Evolutionary conservation across 2,329 filamentous ascomycete species (phyloP).

Genomic region (Colletotrichum higginsianum): DNA sequence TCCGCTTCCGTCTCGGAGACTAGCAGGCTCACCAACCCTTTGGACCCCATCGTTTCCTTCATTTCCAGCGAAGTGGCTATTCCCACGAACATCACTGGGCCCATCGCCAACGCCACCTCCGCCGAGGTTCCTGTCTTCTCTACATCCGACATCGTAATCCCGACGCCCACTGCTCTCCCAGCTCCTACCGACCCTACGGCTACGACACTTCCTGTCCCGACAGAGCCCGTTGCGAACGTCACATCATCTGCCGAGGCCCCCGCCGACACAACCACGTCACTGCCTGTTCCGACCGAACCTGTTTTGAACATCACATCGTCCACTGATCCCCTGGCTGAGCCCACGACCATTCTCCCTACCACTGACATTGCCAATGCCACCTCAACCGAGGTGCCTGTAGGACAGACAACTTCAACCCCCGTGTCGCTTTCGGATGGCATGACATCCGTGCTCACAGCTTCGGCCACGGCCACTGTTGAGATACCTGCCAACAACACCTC

Average conservation of each 20-base stretch:
- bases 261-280: conserved; percentile 13
- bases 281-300: conserved; percentile 27
- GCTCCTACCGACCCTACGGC: conserved; percentile 38
- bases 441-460: conserved; percentile 54
- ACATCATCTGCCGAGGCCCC: conserved; percentile 26
- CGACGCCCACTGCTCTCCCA: conserved; percentile 32
- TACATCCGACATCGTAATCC: conserved; percentile 28
- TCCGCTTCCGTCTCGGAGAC: conserved; percentile 20
- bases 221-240: conserved; percentile 27
- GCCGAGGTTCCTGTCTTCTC: conserved; percentile 18
- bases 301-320: conserved; percentile 25
- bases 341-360: conserved; percentile 27
- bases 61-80: conserved; percentile 29
- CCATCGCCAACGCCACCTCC: conserved; percentile 31
- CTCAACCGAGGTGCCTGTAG: conserved; percentile 21
- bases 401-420: conserved; percentile 25
- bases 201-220: conserved; percentile 10
- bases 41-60: conserved; percentile 40
- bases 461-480: conserved; percentile 57
- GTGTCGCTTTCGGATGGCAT: conserved; percentile 23
- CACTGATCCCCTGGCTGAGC: conserved; percentile 6
- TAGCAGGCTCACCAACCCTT: conserved; percentile 28
- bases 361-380: conserved; percentile 30
- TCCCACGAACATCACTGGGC: conserved; percentile 35
- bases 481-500: conserved; percentile 33